phyloP scores from a whole-genome alignment of 768 basidiomycete genomes.

The Pleurotus pulmonarius region DNA sequence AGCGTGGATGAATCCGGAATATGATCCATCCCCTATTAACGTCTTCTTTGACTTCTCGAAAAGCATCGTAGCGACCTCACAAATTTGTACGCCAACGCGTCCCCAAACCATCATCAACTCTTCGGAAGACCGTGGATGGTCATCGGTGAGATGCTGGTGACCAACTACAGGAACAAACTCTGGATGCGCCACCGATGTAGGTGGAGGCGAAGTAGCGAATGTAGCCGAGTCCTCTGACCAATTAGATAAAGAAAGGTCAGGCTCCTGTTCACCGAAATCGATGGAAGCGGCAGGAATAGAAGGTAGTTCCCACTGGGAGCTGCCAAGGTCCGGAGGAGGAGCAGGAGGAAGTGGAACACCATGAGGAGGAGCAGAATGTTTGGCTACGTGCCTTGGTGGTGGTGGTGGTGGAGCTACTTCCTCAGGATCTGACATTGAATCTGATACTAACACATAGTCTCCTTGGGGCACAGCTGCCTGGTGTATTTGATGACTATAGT shows the following conservation, averaged over 20 bases:
- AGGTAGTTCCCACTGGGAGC: slow-evolving; percentile 64
- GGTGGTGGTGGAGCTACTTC: slow-evolving; percentile 44
- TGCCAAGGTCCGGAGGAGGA: slow-evolving; percentile 33
- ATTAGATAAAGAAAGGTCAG: slow-evolving; percentile 47
- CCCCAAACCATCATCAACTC: slow-evolving; percentile 70
- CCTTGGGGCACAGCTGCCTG: slow-evolving; percentile 25
- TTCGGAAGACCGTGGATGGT: slow-evolving; percentile 47
- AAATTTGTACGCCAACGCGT: slow-evolving; percentile 71
- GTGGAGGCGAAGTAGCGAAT: slow-evolving; percentile 24
- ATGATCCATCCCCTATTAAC: slow-evolving; percentile 82
- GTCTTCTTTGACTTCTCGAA: slow-evolving; percentile 74
- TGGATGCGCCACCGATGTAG: slow-evolving; percentile 15
- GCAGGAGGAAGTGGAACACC: slow-evolving; percentile 20
- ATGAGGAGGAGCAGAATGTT: slow-evolving; percentile 36
- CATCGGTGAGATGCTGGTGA: slow-evolving; percentile 10
- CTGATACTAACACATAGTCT: slow-evolving; percentile 66
- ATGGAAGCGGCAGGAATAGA: slow-evolving; percentile 51
- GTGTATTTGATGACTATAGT: slow-evolving; percentile 6
- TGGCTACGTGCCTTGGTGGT: slow-evolving; percentile 22
- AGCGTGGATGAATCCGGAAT: slow-evolving; percentile 70
- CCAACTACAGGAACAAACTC: not conserved
- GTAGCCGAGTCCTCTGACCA: slow-evolving; percentile 59
- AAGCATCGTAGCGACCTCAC: slow-evolving; percentile 63
- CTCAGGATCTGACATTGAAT: slow-evolving; percentile 33
- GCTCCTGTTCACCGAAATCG: slow-evolving; percentile 42